phyloP scores from a whole-genome alignment of 2,329 filamentous ascomycete genomes.

The Aspergillus sp. region DNA sequence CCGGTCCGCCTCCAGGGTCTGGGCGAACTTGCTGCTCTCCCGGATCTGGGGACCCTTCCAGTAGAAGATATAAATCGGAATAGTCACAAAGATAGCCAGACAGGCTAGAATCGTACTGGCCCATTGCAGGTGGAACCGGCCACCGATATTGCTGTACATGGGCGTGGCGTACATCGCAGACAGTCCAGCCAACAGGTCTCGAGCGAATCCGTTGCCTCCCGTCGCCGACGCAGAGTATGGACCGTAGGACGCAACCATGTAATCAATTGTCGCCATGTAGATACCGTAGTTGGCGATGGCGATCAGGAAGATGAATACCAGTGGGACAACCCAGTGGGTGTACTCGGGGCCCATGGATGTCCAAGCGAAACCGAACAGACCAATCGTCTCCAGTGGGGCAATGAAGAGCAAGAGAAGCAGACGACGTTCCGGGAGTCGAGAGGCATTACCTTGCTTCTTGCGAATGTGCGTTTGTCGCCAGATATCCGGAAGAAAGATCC shows the following conservation, averaged over 20 bases:
- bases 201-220: slow-evolving; percentile 70
- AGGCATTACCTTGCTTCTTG: slow-evolving; percentile 45
- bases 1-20: slow-evolving; percentile 31
- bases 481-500: slow-evolving; percentile 52
- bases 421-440: slow-evolving; percentile 60
- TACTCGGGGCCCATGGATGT: slow-evolving; percentile 61
- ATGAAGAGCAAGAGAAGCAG: slow-evolving; percentile 64
- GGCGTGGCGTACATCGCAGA: slow-evolving; percentile 67
- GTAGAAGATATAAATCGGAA: slow-evolving; percentile 57
- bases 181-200: slow-evolving; percentile 71
- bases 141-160: slow-evolving; percentile 54
- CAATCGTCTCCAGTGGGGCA: slow-evolving; percentile 61
- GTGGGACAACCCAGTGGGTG: slow-evolving; percentile 66
- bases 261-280: slow-evolving; percentile 75
- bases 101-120: slow-evolving; percentile 54
- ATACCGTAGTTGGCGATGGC: slow-evolving; percentile 72
- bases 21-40: slow-evolving; percentile 52
- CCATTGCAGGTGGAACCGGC: slow-evolving; percentile 47
- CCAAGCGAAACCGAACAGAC: slow-evolving; percentile 69
- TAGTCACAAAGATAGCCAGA: slow-evolving; percentile 50
- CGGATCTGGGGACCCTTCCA: slow-evolving; percentile 55
- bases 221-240: slow-evolving; percentile 72
- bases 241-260: slow-evolving; percentile 73
- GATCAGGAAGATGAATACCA: slow-evolving; percentile 63
- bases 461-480: slow-evolving; percentile 38